Base-by-base conservation (phyloP, 2,329 filamentous ascomycete genomes). In the Botrytis aclada region DNA sequence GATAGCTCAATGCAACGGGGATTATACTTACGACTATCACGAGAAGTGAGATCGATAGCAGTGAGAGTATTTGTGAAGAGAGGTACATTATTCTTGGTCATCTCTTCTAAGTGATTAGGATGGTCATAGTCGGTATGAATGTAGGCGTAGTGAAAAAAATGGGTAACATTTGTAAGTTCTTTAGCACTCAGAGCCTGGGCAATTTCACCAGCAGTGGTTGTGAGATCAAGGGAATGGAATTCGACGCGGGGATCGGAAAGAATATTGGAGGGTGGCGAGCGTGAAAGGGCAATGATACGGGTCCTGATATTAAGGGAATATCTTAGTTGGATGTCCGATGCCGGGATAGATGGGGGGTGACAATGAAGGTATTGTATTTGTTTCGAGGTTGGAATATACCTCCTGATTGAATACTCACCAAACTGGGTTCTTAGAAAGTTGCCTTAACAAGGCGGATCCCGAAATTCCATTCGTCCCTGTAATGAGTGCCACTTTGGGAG, bases 81-180 rank as follows among this genome's bases (percentile, higher is more conserved):
- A 25, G 69, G 61, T 8, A 71, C 61, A 32, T 71, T 71, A 16
- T 71, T 47, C 18, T 41, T 32, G 1, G 60, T 43, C 34, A 43
- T 22, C 39, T 71, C n/a, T 39, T 69, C 34, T 8, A 69, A 41
- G 34, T 34, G 18, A 7, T 41, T 16, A 34, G 61, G 41, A 41
- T 47, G 37, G 9, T 45, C 62, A 32, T 64, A 64, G 6, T 64
- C 41, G 32, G 69, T 63, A 47, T 70, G 69, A 7, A 71, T 65
- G 22, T 71, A 71, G 18, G 70, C 70, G 7, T 51, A 65, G 37
- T 71, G 60, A 14, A 71, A 71, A 47, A 65, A 71, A 54, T 71
- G 70, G 12, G 70, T 71, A 4, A 66, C 37, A 32, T 65, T 29
- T 10, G 60, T 71, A 14, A 71, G 4, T 12, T 14, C 32, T 7